These are phyloP conservation scores for Millerozyma acaciae DNA, from an alignment of 805 yeast species.

Conservation along the genomic window DNA sequence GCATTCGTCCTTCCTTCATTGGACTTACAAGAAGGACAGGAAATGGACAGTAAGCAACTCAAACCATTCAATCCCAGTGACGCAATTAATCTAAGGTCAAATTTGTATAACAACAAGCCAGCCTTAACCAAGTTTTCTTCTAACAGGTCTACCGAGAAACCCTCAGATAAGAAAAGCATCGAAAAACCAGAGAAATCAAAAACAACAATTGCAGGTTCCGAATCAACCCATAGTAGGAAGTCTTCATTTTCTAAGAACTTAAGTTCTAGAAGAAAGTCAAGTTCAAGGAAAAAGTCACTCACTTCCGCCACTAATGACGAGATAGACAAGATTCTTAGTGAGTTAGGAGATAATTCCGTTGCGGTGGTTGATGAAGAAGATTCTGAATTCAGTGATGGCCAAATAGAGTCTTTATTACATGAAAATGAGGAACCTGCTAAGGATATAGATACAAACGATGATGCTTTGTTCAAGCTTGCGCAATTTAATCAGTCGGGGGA, in stretches of 20 bases:
- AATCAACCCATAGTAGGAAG: slow-evolving; percentile 1
- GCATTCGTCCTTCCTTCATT: slow-evolving; percentile 79
- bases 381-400: slow-evolving; percentile 27
- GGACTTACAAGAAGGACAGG: slow-evolving; percentile 36
- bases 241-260: not conserved
- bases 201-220: not conserved
- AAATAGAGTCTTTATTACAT: slow-evolving; percentile 27
- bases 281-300: slow-evolving; percentile 34
- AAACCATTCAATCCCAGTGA: slow-evolving; percentile 57
- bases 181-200: slow-evolving; percentile 3
- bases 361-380: slow-evolving; percentile 28
- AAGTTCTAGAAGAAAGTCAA: slow-evolving; percentile 27
- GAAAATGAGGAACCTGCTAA: slow-evolving; percentile 13
- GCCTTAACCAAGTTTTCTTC: too few species aligned
- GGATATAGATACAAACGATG: slow-evolving; percentile 13
- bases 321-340: slow-evolving; percentile 32
- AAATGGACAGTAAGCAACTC: slow-evolving; percentile 12
- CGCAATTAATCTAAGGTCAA: slow-evolving; percentile 53
- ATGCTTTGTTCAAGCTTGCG: slow-evolving; percentile 15
- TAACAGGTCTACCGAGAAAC: too few species aligned
- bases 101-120: slow-evolving; percentile 35
- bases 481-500: slow-evolving; percentile 16
- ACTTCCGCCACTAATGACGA: slow-evolving; percentile 39
- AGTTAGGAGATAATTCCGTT: slow-evolving; percentile 30
- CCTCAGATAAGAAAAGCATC: slow-evolving; percentile 4